Evolutionary conservation across 225 moss, liverwort and hornwort genomes (phyloP).

Genomic region (Takakia lepidozioides): DNA sequence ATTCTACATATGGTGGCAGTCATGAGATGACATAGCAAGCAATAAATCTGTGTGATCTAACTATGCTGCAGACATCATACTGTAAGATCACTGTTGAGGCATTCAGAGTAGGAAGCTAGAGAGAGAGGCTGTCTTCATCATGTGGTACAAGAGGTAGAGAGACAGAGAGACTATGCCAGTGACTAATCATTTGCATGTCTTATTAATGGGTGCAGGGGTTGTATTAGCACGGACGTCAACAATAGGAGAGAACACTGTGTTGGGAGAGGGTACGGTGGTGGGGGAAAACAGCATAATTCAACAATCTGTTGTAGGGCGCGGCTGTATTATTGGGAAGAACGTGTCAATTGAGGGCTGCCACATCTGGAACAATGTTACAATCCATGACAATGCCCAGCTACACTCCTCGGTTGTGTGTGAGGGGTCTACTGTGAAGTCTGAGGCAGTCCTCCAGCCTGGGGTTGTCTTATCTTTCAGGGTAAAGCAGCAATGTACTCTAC

Average conservation of each 20-base stretch:
- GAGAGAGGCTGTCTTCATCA: too few relatives aligned
- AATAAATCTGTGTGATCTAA: too few relatives aligned
- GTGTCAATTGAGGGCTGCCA: slow-evolving; percentile 90
- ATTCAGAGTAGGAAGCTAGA: too few relatives aligned
- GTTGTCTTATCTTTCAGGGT: slow-evolving; percentile 94
- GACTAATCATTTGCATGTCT: too few relatives aligned
- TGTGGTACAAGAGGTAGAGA: too few relatives aligned
- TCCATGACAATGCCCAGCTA: slow-evolving; percentile 67
- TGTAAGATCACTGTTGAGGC: too few relatives aligned
- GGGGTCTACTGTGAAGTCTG: slow-evolving; percentile 60
- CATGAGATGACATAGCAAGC: too few relatives aligned
- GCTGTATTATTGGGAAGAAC: slow-evolving; percentile 85
- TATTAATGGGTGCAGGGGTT: slow-evolving; percentile 81
- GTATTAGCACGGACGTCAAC: slow-evolving; percentile 62
- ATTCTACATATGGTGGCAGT: too few relatives aligned
- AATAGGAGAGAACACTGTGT: slow-evolving; percentile 77
- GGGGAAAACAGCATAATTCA: slow-evolving; percentile 62
- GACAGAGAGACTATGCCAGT: too few relatives aligned
- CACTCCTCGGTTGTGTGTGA: slow-evolving; percentile 78
- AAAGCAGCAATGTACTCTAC: slow-evolving; percentile 4
- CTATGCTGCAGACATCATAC: too few relatives aligned
- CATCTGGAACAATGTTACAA: slow-evolving; percentile 89
- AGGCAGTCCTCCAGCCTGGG: slow-evolving; percentile 71
- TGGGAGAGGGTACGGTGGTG: slow-evolving; percentile 72
- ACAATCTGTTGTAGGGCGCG: slow-evolving; percentile 82